Conservation (phyloP, 352 stramenopile genomes). For the Phytophthora vignae region DNA sequence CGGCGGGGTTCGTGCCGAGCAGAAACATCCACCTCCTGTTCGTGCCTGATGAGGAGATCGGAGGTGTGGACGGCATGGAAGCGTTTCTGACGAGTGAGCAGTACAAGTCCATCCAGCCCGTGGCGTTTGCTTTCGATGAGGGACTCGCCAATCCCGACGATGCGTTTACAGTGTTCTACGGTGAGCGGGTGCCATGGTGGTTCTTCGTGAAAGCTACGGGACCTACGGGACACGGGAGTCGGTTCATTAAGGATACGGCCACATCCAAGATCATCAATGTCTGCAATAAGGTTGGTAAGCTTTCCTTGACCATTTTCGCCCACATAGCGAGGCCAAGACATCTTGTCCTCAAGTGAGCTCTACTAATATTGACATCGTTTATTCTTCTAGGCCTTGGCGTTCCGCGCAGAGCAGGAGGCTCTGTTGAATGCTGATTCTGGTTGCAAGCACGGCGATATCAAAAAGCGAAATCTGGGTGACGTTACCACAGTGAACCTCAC, state of each 20-base stretch:
- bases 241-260: constrained; percentile 96
- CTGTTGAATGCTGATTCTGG: constrained; percentile 71
- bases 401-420: constrained; percentile 90
- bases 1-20: constrained; percentile 72
- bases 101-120: constrained; percentile 81
- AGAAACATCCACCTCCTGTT: constrained; percentile 94
- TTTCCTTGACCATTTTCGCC: not conserved
- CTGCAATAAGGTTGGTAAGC: constrained; percentile 66
- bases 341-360: not conserved
- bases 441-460: constrained; percentile 94
- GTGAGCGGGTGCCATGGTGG: constrained; percentile 94
- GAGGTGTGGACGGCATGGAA: constrained; percentile 93
- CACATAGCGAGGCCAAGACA: not conserved
- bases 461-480: constrained; percentile 93
- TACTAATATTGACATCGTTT: not conserved
- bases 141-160: constrained; percentile 92
- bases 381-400: constrained; percentile 70
- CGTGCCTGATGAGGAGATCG: constrained; percentile 95
- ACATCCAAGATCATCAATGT: constrained; percentile 94
- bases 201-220: constrained; percentile 83
- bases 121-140: constrained; percentile 95
- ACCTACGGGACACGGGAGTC: constrained; percentile 86
- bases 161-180: constrained; percentile 96
- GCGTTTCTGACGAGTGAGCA: constrained; percentile 86
- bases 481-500: constrained; percentile 97